A percentile compares a stretch with the other conserved stretches of the same genome.
These are phyloP conservation scores for Boletus sp. DNA, from an alignment of 768 basidiomycete genomes.

Conservation along the genomic window DNA sequence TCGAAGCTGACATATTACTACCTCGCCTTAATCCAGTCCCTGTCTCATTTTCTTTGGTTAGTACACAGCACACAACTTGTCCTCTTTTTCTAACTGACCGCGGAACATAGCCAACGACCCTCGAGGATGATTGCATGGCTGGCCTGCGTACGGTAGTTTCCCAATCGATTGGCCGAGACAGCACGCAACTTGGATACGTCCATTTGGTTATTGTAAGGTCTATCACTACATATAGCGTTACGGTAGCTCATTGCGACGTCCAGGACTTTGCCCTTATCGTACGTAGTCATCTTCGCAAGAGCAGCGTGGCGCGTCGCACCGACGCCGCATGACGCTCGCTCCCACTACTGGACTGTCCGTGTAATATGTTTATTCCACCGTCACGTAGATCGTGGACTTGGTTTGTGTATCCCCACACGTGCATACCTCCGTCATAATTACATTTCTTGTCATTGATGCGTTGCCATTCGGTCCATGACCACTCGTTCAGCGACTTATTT, in stretches of 20 bases:
- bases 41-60: conserved; percentile 16
- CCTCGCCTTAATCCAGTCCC: not conserved
- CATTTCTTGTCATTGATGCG: conserved; percentile 1
- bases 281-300: conserved; percentile 11
- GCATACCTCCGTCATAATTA: conserved; percentile 13
- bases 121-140: conserved; percentile 23
- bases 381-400: conserved; percentile 4
- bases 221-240: not conserved
- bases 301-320: not conserved
- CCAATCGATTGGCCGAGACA: conserved; percentile 19
- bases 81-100: conserved; percentile 5
- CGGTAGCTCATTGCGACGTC: conserved; percentile 3
- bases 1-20: conserved; percentile 1
- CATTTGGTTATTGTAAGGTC: conserved; percentile 22
- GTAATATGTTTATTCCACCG: not conserved
- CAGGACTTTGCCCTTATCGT: conserved; percentile 26
- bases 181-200: conserved; percentile 11
- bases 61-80: not conserved
- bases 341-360: not conserved
- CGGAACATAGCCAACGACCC: conserved; percentile 2
- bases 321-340: not conserved
- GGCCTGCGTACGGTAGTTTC: conserved; percentile 20
- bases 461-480: not conserved
- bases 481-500: not conserved
- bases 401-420: conserved; percentile 5